Base-by-base conservation (phyloP, 2,329 filamentous ascomycete genomes). In the Colletotrichum sp. region DNA sequence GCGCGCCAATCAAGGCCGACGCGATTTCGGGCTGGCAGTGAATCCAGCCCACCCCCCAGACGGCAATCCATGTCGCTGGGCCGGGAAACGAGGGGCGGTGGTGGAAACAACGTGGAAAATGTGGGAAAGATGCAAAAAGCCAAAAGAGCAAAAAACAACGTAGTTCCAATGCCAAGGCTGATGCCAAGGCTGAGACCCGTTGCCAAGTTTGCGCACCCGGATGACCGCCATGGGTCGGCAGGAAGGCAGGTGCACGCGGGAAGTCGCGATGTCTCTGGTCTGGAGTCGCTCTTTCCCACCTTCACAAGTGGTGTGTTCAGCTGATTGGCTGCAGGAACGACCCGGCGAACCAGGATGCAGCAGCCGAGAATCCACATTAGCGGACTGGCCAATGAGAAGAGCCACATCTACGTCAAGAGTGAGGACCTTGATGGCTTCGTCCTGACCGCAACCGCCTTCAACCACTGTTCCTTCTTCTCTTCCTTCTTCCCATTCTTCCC, bases 111-210 rank as follows among this genome's bases (percentile, higher is more conserved):
- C 3, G 22, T 52, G 34, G 39, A 55, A 68, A 66, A 68, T 24
- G 72, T 30, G 68, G 69, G 57, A 55, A 65, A 30, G 34, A 18
- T 16, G 28, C 34, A 60, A 32, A 48, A 34, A 67, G 12, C 2
- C 28, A 60, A 52, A 74, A 55, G 39, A 75, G 73, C 73, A 68
- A 68, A 73, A 75, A 34, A 73, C 70, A 34, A 75, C 74, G 70
- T n/a, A 16, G 48, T 60, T 34, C n/a, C 24, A 52, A 34, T 74
- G 74, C 74, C 74, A 75, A 75, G 74, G 74, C 74, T 75, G 74
- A 73, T 74, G 73, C 73, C 73, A 75, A 75, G 74, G 74, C 74
- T 75, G 74, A 75, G 63, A 44, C 74, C 70, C 64, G 44, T 69
- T 48, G 74, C 74, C 74, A 75, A 75, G 74, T 71, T 59, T 75